Evolutionary conservation across 2,329 filamentous ascomycete genomes (phyloP).

Genomic region (Stachybotrys chlorohalonatus): DNA sequence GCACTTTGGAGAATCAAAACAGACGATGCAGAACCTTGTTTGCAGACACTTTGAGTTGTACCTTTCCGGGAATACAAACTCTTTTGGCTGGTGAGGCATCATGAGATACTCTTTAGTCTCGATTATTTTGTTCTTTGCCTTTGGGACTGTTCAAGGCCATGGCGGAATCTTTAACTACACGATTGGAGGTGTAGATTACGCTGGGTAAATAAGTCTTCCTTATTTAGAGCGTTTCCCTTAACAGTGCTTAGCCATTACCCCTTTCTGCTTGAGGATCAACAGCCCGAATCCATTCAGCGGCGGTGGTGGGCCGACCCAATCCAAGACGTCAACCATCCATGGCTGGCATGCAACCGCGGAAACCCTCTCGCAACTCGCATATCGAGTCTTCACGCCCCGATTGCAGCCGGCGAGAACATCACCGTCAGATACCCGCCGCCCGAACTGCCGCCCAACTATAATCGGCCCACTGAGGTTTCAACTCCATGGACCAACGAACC

Average conservation of each 20-base stretch:
- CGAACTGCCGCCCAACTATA: background rate
- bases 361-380: slow-evolving; percentile 5
- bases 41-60: no score
- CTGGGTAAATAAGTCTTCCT: background rate
- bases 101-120: background rate
- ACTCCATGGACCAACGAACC: slow-evolving; percentile 31
- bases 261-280: slow-evolving; percentile 5
- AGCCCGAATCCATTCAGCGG: slow-evolving; percentile 5
- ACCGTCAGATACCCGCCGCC: slow-evolving; percentile 24
- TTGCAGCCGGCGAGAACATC: slow-evolving; percentile 36
- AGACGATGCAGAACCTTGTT: no score
- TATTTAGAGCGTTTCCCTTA: background rate
- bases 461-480: slow-evolving; percentile 3
- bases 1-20: no score
- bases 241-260: slow-evolving; percentile 2
- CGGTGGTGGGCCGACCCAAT: slow-evolving; percentile 9
- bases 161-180: slow-evolving; percentile 2
- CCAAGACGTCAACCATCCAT: slow-evolving; percentile 3
- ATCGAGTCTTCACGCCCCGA: slow-evolving; percentile 8
- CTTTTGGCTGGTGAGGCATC: no score
- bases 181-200: slow-evolving; percentile 1
- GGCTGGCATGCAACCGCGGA: slow-evolving; percentile 5
- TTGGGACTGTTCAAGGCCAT: background rate
- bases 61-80: no score
- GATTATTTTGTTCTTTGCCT: background rate